These are phyloP conservation scores for Rhodosporidiobolus sp. DNA, from an alignment of 768 basidiomycete species.

Conservation along the genomic window DNA sequence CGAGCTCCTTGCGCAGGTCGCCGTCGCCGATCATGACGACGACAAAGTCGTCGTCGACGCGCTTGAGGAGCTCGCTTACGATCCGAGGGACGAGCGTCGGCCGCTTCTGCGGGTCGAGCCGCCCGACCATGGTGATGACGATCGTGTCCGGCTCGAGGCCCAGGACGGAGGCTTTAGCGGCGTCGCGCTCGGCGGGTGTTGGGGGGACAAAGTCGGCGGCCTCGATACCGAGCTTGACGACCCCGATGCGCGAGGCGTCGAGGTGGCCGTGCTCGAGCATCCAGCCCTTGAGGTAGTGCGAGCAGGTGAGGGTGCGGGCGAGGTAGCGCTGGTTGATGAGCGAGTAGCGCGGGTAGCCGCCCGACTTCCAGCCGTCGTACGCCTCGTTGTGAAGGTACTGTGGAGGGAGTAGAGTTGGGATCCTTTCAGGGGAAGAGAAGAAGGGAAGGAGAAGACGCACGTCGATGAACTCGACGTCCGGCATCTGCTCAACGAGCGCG, in stretches of 20 bases:
- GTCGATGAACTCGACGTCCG: conserved; percentile 38
- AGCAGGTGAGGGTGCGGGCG: conserved; percentile 41
- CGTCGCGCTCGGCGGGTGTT: conserved; percentile 6
- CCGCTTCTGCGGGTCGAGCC: conserved; percentile 40
- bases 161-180: conserved; percentile 15
- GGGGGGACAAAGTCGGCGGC: conserved; percentile 1
- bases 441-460: conserved; percentile 1
- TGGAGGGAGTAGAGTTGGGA: too few species aligned
- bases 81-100: conserved; percentile 33
- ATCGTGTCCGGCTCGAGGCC: conserved; percentile 28
- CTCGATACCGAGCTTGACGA: conserved; percentile 44
- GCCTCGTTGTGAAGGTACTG: conserved; percentile 43
- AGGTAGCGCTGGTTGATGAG: conserved; percentile 42
- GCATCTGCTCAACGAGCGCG: conserved; percentile 36
- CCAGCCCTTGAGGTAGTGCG: conserved; percentile 40
- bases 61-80: conserved; percentile 17
- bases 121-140: conserved; percentile 37
- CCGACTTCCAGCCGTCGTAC: conserved; percentile 43
- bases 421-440: too few species aligned
- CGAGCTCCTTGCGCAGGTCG: conserved; percentile 19
- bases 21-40: conserved; percentile 41
- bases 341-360: conserved; percentile 41
- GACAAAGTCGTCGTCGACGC: conserved; percentile 28
- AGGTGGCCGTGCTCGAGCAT: conserved; percentile 31
- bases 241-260: conserved; percentile 34